phyloP scores from a whole-genome alignment of 139 green algal species.

The Desmodesmus armatus region DNA sequence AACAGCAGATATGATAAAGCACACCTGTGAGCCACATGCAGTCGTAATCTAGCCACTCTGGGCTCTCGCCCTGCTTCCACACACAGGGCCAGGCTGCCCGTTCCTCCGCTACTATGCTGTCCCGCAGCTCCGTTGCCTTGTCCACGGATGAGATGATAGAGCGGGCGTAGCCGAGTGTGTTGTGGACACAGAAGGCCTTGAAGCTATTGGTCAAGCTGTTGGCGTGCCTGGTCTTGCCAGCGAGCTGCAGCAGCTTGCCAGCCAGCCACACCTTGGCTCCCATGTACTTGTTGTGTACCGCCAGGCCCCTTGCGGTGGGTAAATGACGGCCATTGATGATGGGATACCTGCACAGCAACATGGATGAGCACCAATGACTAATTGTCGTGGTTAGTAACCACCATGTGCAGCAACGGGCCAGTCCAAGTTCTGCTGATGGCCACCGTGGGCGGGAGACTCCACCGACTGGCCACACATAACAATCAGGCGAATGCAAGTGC shows the following conservation, averaged over 20 bases:
- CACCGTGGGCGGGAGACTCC: neutral
- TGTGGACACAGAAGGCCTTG: slow-evolving; percentile 1
- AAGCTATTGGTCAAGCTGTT: neutral
- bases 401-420: neutral
- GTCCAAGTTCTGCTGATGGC: neutral
- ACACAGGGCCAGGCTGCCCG: neutral
- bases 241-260: neutral
- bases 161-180: neutral
- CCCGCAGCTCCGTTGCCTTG: neutral
- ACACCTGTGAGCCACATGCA: no score
- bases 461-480: neutral
- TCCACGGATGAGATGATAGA: slow-evolving; percentile 1
- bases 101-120: neutral
- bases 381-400: neutral
- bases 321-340: neutral
- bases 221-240: neutral
- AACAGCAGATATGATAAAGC: no score
- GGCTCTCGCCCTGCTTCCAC: neutral
- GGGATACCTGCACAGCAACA: neutral
- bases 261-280: neutral
- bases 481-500: neutral
- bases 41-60: no score
- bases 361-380: neutral
- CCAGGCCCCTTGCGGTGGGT: neutral
- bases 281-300: no score